Base-by-base conservation (phyloP, 2,329 filamentous ascomycete genomes). In the Colletotrichum chrysophilum region DNA sequence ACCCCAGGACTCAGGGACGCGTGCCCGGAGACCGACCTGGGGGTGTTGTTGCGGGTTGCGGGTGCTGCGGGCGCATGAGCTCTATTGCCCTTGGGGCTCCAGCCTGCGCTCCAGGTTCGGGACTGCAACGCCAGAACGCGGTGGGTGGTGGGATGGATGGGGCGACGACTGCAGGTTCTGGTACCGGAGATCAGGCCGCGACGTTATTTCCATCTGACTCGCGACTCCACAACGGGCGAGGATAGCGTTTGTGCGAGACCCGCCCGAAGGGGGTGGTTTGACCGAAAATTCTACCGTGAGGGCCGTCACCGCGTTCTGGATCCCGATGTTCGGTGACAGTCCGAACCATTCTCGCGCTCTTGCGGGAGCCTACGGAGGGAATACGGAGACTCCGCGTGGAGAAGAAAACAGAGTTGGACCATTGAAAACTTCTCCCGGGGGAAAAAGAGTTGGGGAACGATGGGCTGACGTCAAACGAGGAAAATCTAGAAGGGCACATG, bases 311-410 rank as follows among this genome's bases (percentile, higher is more conserved):
- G 58, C 28, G 56, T 55, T 70, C 67, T 70, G 67, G 67, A 70
- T 70, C 67, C 67, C 56, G 58, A 70, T 21, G 61, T 38, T 70
- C 67, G 67, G 67, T 62, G 67, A 70, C 56, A 62, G 56, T 70
- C 67, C 67, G 67, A 70, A 34, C 38, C 32, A 62, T 32, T 48
- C 56, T 26, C 58, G 36, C 58, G 36, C 26, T 36, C 18, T 34
- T 16, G 55, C 66, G 66, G 67, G 43, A 62, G 36, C 18, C 34
- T 61, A 32, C 67, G 67, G 67, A 70, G 67, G 32, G 36, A n/a
- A 38, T 61, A 32, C 67, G 67, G 67, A 70, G 67, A 38, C 67
- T 70, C 67, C 67, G 67, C 67, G 67, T 70, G 56, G 67, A 70
- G 67, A 43, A 61, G 34, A 43, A 34, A 48, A 60, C 32, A 32